Percentiles rank a stretch among this genome's conserved stretches.
These are phyloP conservation scores for Apiospora aurea DNA, from an alignment of 2,329 filamentous ascomycete species.

Conservation along the genomic window DNA sequence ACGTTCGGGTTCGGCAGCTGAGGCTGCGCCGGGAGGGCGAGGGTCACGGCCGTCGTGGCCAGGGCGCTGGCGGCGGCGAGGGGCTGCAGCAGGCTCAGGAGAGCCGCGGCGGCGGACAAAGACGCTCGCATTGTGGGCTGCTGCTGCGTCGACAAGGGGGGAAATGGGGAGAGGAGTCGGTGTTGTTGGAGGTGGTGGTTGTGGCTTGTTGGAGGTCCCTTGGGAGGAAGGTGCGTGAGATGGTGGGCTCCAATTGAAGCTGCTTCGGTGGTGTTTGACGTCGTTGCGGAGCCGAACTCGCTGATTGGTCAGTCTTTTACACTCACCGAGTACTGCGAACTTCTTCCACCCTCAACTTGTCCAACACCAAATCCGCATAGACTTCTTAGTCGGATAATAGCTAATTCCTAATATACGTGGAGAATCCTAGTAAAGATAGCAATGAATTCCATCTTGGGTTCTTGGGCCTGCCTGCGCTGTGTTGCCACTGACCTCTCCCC, in stretches of 20 bases:
- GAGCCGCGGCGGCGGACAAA: not conserved
- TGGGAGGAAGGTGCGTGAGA: not conserved
- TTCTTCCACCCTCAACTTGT: not conserved
- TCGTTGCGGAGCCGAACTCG: not conserved
- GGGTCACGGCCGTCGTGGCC: conserved; percentile 49
- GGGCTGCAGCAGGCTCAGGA: conserved; percentile 28
- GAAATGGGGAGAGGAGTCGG: not conserved
- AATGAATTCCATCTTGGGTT: not conserved
- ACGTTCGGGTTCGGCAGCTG: conserved; percentile 55
- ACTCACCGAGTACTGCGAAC: not conserved
- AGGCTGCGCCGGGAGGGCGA: conserved; percentile 50
- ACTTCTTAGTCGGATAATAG: too few species aligned
- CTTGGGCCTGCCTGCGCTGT: too few species aligned
- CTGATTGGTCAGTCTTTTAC: conserved; percentile 2
- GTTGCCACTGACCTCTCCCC: too few species aligned
- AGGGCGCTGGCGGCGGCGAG: conserved; percentile 42
- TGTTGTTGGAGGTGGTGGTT: not conserved
- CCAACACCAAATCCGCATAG: not conserved
- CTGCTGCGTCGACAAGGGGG: not conserved
- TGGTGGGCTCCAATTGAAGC: conserved; percentile 4
- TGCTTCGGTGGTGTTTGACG: conserved; percentile 16
- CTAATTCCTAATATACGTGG: too few species aligned
- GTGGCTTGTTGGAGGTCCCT: not conserved
- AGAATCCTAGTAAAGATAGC: not conserved
- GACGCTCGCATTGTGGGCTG: not conserved